A percentile compares a stretch with the other conserved stretches of the same genome.
phyloP scores from a whole-genome alignment of 257 asterid genomes.

The Solanum habrochaites region DNA sequence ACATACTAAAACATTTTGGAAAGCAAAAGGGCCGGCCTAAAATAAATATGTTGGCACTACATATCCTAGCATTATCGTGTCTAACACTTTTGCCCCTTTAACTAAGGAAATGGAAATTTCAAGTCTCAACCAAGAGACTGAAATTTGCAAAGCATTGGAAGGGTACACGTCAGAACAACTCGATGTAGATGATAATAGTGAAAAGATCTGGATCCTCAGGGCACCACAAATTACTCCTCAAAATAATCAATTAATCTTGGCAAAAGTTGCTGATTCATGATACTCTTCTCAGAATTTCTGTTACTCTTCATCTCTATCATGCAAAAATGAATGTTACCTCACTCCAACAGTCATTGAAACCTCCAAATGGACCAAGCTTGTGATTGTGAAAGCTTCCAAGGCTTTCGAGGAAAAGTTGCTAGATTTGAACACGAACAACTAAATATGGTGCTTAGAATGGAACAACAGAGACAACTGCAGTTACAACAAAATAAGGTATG shows the following conservation, averaged over 20 bases:
- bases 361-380: not conserved
- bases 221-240: not conserved
- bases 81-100: not conserved
- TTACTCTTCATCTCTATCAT: not conserved
- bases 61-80: not conserved
- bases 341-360: not conserved
- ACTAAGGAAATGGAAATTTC: not conserved
- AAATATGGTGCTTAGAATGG: not conserved
- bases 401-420: not conserved
- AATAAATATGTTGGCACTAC: not conserved
- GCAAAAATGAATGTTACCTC: not conserved
- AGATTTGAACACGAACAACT: not conserved
- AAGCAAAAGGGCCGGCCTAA: too few relatives aligned
- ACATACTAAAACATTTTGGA: too few relatives aligned
- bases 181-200: not conserved
- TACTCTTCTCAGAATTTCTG: not conserved
- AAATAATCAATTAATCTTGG: not conserved
- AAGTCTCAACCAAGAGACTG: not conserved
- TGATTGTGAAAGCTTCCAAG: not conserved
- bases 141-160: too few relatives aligned
- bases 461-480: not conserved
- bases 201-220: not conserved
- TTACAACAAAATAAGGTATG: not conserved
- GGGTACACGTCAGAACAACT: not conserved
- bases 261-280: not conserved